Evolutionary conservation across 225 moss, liverwort and hornwort genomes (phyloP), one percentile per base, ranked within the genome.

Genomic region (Lunularia cruciata): DNA sequence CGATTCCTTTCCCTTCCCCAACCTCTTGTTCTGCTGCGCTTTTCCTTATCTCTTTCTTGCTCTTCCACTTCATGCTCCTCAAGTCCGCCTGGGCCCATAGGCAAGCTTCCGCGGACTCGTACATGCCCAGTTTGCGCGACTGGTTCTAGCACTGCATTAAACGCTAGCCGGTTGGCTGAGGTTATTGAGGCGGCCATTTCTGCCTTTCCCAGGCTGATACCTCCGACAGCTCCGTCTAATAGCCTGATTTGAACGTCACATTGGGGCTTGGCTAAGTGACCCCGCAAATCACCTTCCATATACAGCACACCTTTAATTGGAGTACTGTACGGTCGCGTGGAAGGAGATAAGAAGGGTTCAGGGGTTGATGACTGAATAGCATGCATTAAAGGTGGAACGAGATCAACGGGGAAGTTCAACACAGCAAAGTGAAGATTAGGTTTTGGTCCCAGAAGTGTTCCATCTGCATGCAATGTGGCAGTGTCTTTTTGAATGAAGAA

Each of bases 401-500:
- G 76, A 75, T 89, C 91, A 63, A 93, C 89, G 47, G 98, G 98
- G 65, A 98, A 90, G 75, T 98, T 98, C 48, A 98, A 66, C 32
- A 98, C 98, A 57, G 98, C 98, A 30, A 98, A 98, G 76, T 98
- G 98, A 43, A 98, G 98, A 73, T 86, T 91, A 49, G 98, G 93
- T 77, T 93, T 93, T 58, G 91, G 84, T 61, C 98, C 98, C 6
- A 98, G 81, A 62, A 98, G 75, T 51, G 93, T 98, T 78, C 98
- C 98, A 72, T 98, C 98, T 22, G 98, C 98, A 67, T 98, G 98
- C 62, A 98, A 83, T 27, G 98, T 98, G 27, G 98, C 98, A 28
- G 92, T 91, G 54, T 93, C 93, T 42, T 98, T 98, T 72, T 98
- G 98, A 54, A 98, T 98, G 49, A 98, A 98, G 65, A 98, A 86